A percentile compares a stretch with the other conserved stretches of the same genome.
These are phyloP conservation scores for Ceratobasidium sp. DNA, from an alignment of 1,284 basidiomycete genomes.

Conservation along the genomic window DNA sequence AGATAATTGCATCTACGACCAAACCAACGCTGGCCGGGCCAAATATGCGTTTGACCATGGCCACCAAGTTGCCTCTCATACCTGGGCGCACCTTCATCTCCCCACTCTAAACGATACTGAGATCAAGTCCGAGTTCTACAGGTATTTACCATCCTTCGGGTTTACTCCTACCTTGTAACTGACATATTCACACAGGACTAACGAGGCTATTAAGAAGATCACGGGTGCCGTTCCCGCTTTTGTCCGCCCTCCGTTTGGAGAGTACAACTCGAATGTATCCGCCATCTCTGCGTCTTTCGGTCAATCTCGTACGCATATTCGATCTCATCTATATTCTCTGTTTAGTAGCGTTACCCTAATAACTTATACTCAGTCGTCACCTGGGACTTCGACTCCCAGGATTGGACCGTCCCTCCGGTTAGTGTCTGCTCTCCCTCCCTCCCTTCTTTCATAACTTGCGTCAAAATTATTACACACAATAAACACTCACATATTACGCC, in stretches of 20 bases:
- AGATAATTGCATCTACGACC: conserved; percentile 60
- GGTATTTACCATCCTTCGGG: conserved; percentile 7
- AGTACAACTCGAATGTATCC: conserved; percentile 30
- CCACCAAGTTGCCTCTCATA: conserved; percentile 60
- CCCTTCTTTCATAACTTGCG: no score
- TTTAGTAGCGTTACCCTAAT: neutral
- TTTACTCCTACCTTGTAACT: conserved; percentile 24
- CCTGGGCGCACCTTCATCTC: conserved; percentile 53
- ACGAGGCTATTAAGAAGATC: conserved; percentile 45
- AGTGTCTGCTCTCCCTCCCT: neutral
- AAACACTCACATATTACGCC: no score
- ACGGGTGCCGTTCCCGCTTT: conserved; percentile 46
- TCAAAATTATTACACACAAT: no score
- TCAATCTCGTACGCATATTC: conserved; percentile 28
- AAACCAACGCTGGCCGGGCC: conserved; percentile 52
- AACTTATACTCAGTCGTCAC: neutral
- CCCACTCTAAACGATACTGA: conserved; percentile 12
- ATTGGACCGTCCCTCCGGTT: conserved; percentile 21
- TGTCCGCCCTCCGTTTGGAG: conserved; percentile 45
- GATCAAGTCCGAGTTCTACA: conserved; percentile 37
- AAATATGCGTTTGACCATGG: conserved; percentile 56
- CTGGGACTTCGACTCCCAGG: conserved; percentile 43
- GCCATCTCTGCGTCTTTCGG: conserved; percentile 9
- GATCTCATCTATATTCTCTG: conserved; percentile 5
- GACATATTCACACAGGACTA: conserved; percentile 1